A percentile compares a stretch with the other conserved stretches of the same genome.
phyloP scores from a whole-genome alignment of 2,329 filamentous ascomycete species.

The Aureobasidium mangrovei region DNA sequence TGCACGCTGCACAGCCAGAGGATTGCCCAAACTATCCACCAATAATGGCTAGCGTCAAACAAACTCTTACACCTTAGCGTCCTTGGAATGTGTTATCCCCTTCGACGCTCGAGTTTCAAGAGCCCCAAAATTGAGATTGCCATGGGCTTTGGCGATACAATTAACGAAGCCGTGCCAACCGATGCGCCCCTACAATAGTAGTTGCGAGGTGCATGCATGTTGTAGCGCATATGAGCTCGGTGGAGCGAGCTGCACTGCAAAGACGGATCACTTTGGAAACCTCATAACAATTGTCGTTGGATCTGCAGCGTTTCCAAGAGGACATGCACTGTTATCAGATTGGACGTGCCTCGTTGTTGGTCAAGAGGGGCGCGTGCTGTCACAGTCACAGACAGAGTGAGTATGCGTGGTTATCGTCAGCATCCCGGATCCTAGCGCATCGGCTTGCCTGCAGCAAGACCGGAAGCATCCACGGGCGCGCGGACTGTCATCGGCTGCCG shows the following conservation, averaged over 20 bases:
- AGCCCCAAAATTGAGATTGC: slow-evolving; percentile 7
- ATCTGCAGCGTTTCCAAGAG: slow-evolving; percentile 6
- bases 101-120: slow-evolving; percentile 8
- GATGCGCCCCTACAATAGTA: slow-evolving; percentile 9
- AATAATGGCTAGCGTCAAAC: not conserved
- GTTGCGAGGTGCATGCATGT: slow-evolving; percentile 4
- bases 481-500: slow-evolving; percentile 3
- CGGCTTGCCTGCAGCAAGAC: not conserved
- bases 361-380: not conserved
- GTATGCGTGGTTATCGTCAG: slow-evolving; percentile 8
- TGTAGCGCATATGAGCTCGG: not conserved
- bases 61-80: not conserved
- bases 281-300: not conserved
- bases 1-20: not conserved
- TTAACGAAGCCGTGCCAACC: slow-evolving; percentile 11
- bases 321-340: slow-evolving; percentile 1
- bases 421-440: slow-evolving; percentile 2
- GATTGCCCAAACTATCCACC: not conserved
- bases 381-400: slow-evolving; percentile 6
- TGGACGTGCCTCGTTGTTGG: not conserved
- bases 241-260: slow-evolving; percentile 1
- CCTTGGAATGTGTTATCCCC: not conserved
- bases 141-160: slow-evolving; percentile 5
- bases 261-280: slow-evolving; percentile 1
- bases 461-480: not conserved